Conservation (phyloP, 495 filamentous ascomycete genomes). For the Hypoxylon lienhwacheense region DNA sequence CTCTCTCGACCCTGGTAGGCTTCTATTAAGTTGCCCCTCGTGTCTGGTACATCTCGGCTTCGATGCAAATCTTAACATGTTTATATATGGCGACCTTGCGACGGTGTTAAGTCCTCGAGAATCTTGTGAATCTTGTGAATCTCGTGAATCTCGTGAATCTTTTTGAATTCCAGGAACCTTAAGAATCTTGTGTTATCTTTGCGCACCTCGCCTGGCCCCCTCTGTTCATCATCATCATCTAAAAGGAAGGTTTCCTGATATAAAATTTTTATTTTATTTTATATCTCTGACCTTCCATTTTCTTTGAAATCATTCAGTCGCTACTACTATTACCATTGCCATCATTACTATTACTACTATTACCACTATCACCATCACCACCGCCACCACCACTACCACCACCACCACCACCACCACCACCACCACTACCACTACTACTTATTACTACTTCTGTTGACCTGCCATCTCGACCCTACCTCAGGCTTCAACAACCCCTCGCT, state of each 20-base stretch:
- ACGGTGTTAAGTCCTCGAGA: constrained; percentile 23
- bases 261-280: constrained; percentile 7
- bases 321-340: neutral
- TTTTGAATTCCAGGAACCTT: too few species aligned
- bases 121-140: constrained; percentile 19
- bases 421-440: neutral
- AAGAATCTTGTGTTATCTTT: constrained; percentile 17
- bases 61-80: constrained; percentile 13
- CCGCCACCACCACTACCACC: neutral
- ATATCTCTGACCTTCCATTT: neutral
- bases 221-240: constrained; percentile 13
- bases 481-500: constrained; percentile 4
- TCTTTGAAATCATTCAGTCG: too few species aligned
- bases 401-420: neutral
- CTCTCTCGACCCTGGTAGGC: neutral
- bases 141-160: constrained; percentile 20
- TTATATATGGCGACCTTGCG: constrained; percentile 26
- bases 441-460: constrained; percentile 3
- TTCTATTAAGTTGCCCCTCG: constrained; percentile 3
- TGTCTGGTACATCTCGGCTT: constrained; percentile 13
- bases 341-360: neutral
- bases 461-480: constrained; percentile 1
- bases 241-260: constrained; percentile 1
- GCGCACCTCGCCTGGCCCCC: constrained; percentile 9
- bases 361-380: neutral